Conservation (phyloP, 2,329 filamentous ascomycete genomes). For the Orbilia javanica region DNA sequence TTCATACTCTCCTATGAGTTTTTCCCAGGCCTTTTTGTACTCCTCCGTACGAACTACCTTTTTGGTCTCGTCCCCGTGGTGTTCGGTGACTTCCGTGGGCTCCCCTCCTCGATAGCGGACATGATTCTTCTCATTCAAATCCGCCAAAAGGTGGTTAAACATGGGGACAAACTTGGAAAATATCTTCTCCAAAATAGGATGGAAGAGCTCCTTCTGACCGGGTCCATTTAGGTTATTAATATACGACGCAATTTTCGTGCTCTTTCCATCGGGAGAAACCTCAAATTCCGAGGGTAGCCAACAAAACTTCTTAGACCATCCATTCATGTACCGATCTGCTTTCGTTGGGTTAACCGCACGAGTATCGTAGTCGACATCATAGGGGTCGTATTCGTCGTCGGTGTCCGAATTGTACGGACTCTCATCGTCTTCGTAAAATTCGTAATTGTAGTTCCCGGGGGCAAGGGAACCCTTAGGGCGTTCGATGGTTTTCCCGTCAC, state of each 20-base stretch:
- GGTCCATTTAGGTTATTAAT: slow-evolving; percentile 27
- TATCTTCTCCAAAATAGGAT: slow-evolving; percentile 27
- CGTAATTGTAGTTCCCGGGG: neutral
- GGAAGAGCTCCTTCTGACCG: slow-evolving; percentile 16
- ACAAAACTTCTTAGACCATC: slow-evolving; percentile 18
- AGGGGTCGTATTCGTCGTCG: neutral
- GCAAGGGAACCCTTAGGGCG: neutral
- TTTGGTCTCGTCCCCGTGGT: neutral
- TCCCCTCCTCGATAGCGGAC: neutral
- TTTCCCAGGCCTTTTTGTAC: slow-evolving; percentile 5
- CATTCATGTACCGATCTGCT: neutral
- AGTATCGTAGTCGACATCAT: neutral
- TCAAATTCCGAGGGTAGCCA: slow-evolving; percentile 40
- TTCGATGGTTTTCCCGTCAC: neutral
- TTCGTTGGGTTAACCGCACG: neutral
- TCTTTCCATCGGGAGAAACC: slow-evolving; percentile 25
- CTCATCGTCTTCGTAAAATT: neutral
- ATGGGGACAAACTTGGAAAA: slow-evolving; percentile 38
- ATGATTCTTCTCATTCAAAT: neutral
- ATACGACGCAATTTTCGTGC: slow-evolving; percentile 26
- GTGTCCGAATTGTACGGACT: neutral
- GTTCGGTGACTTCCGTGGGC: neutral
- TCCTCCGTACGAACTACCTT: neutral
- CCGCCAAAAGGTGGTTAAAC: slow-evolving; percentile 28
- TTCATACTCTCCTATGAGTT: slow-evolving; percentile 11